Evolutionary conservation across 2,329 filamentous ascomycete genomes (phyloP), one percentile per base, ranked within the genome.

Genomic region (Xylariaceae sp.): DNA sequence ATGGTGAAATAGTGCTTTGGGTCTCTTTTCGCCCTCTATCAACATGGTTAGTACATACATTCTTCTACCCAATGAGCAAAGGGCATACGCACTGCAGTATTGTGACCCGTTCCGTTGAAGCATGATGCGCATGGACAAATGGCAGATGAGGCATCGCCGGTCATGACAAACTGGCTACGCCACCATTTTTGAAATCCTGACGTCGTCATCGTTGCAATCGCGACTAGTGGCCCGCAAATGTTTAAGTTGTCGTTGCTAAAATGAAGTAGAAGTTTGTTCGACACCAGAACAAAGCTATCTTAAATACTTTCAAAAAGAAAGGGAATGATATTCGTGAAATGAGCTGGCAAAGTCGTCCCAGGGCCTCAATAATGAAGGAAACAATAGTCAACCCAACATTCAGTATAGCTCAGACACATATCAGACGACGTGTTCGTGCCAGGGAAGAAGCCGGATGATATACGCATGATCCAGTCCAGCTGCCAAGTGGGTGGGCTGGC

Each of bases 81-180:
- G 57, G 50, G 58, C 55, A 43, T 57, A 50, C 20, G 49, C 45
- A 62, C 60, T 10, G 58, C 53, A 41, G 58, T 48, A 16, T 53
- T 50, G 48, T 57, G 55, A 1, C 54, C 50, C 4, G 56, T 59
- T 6, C 63, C 64, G 26, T 64, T 61, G 55, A 64, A 68, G 55
- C 65, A 68, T 18, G 64, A 59, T 15, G 57, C 53, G 30, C 65
- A 68, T 27, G 62, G 62, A 33, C 65, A 68, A 40, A 67, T 63
- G 7, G 64, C 30, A 23, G 55, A 48, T 20, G 55, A 32, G 3
- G 27, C 33, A 18, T 55, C 54, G 18, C 60, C 60, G 4, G 60
- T 55, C 21, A 61, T 61, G 16, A 53, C 55, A 2, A 63, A 55
- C 45, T 67, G 63, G 36, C 44, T 58, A 24, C 55, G 61, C 63